Conservation (phyloP, 441 rosid species). For the Populus tomentosa region DNA sequence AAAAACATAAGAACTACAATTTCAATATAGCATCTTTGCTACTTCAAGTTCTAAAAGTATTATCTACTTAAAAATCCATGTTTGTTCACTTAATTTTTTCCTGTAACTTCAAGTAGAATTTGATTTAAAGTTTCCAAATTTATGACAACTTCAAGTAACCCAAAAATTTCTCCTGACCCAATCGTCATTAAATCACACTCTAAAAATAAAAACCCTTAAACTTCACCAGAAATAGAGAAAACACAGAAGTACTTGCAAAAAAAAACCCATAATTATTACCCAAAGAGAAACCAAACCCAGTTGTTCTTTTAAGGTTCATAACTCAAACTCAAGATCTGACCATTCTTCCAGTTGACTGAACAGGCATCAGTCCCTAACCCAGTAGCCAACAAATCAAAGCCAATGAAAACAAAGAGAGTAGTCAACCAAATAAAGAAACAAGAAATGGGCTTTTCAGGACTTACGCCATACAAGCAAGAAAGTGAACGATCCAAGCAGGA, state of each 20-base stretch:
- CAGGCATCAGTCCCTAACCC: background rate
- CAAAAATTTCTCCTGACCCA: background rate
- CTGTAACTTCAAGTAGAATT: no score
- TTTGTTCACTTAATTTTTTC: background rate
- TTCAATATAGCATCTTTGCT: background rate
- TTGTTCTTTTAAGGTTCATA: background rate
- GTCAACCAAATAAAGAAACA: background rate
- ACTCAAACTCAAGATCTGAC: background rate
- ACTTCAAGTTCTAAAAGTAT: background rate
- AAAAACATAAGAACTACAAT: background rate
- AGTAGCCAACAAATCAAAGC: background rate
- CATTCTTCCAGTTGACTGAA: background rate
- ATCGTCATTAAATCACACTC: background rate
- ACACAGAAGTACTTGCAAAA: background rate
- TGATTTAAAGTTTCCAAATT: no score
- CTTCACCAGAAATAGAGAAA: background rate
- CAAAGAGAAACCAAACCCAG: background rate
- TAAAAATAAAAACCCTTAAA: no score
- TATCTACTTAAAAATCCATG: background rate
- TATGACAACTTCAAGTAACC: background rate
- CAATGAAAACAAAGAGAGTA: background rate
- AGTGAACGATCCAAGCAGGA: conserved; percentile 48
- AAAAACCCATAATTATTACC: background rate
- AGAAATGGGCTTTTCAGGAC: background rate
- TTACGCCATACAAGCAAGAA: conserved; percentile 63